Evolutionary conservation across 306 rosid species (phyloP).

Genomic region (Cicer bijugum): DNA sequence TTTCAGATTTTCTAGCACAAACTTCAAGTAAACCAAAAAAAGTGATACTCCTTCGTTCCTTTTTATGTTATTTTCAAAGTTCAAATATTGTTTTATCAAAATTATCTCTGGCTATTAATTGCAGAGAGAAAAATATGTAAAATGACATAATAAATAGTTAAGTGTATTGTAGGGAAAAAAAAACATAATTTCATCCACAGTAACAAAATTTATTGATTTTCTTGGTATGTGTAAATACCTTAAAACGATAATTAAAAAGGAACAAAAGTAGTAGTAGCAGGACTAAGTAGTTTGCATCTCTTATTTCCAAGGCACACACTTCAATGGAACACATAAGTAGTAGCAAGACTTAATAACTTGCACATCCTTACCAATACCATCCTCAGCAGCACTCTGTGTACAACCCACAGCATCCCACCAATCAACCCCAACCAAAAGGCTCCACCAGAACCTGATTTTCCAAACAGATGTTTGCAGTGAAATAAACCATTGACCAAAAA

Average conservation of each 20-base stretch:
- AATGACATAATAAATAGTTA: too few relatives aligned
- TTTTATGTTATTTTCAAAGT: too few relatives aligned
- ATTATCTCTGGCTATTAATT: too few relatives aligned
- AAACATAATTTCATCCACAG: too few relatives aligned
- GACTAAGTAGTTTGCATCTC: conserved; percentile 28
- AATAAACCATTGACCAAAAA: conserved; percentile 29
- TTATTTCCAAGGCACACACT: conserved; percentile 1
- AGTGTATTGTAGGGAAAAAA: too few relatives aligned
- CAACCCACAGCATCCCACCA: conserved; percentile 99
- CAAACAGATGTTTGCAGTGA: conserved; percentile 43
- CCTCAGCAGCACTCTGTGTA: conserved; percentile 98
- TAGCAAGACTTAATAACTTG: conserved; percentile 38
- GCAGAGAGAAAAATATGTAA: too few relatives aligned
- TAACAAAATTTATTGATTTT: too few relatives aligned
- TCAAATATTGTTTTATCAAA: too few relatives aligned
- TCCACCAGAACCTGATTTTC: conserved; percentile 95
- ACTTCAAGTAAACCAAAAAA: conserved; percentile 24
- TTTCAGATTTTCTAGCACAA: conserved; percentile 18
- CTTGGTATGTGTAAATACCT: too few relatives aligned
- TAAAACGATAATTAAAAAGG: too few relatives aligned
- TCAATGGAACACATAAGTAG: background rate
- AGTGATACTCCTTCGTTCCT: too few relatives aligned
- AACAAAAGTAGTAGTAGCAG: background rate
- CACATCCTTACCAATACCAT: conserved; percentile 80
- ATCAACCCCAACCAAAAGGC: conserved; percentile 97